phyloP scores from a whole-genome alignment of 192 early-diverging fungal genomes.

The Coemansia sp. region DNA sequence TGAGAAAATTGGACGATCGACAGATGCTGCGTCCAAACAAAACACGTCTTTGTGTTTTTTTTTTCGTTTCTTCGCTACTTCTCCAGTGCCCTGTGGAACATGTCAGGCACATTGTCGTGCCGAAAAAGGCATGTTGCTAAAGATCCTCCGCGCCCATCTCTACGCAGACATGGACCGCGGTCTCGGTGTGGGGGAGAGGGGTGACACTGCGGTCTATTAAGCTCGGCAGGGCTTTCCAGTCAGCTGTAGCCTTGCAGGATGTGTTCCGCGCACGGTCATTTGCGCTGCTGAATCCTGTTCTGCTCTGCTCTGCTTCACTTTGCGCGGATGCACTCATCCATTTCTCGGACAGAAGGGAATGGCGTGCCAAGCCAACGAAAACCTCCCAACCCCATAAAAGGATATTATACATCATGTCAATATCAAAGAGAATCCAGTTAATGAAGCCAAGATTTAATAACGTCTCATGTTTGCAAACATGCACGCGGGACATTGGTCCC shows the following conservation, averaged over 20 bases:
- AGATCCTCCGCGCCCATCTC: not conserved
- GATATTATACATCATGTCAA: no score
- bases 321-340: no score
- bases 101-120: no score
- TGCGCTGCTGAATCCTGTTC: no score
- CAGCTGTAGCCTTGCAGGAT: not conserved
- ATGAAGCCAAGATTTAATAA: not conserved
- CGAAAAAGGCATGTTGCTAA: no score
- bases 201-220: not conserved
- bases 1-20: constrained; percentile 17
- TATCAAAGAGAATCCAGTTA: not conserved
- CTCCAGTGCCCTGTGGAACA: not conserved
- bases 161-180: not conserved
- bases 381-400: no score
- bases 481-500: not conserved
- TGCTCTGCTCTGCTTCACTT: no score
- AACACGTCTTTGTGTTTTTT: not conserved
- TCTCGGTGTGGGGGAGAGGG: not conserved
- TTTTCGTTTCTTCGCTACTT: not conserved
- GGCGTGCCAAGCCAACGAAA: no score
- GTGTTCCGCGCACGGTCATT: no score
- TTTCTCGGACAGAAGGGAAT: no score
- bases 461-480: not conserved
- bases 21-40: not conserved
- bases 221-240: not conserved